Percentiles rank a stretch among this genome's conserved stretches.
These are phyloP conservation scores for Saccharum hybrid DNA, from an alignment of 202 grass and related monocot species.

Conservation along the genomic window DNA sequence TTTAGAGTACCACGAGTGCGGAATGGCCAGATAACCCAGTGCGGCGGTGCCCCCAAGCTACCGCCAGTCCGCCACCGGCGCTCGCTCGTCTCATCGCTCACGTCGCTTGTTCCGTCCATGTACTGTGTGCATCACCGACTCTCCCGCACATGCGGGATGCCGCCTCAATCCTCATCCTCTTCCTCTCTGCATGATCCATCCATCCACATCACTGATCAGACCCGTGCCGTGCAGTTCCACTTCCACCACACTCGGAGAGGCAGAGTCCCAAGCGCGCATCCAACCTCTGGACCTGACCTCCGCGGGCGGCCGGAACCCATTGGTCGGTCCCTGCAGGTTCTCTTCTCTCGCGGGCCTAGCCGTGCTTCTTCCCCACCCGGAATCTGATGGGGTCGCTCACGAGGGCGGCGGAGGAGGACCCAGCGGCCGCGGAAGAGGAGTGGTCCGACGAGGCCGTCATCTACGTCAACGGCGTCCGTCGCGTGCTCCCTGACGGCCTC, in stretches of 20 bases:
- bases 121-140: not conserved
- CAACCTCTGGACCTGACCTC: not conserved
- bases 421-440: slow-evolving; percentile 30
- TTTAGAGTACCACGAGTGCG: too few relatives aligned
- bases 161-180: not conserved
- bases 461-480: slow-evolving; percentile 90
- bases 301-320: not conserved
- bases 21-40: too few relatives aligned
- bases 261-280: slow-evolving; percentile 1
- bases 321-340: not conserved
- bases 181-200: too few relatives aligned
- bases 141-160: not conserved
- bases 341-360: not conserved
- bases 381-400: slow-evolving; percentile 77
- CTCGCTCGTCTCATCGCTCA: not conserved
- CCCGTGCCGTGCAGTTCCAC: slow-evolving; percentile 4
- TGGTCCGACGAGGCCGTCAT: slow-evolving; percentile 89
- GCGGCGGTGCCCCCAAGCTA: not conserved
- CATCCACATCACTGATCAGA: not conserved
- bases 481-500: slow-evolving; percentile 80
- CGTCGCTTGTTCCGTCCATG: not conserved
- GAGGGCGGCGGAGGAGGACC: slow-evolving; percentile 47
- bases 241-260: not conserved
- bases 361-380: not conserved
- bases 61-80: not conserved